Evolutionary conservation across 495 filamentous ascomycete species (phyloP), one percentile per base, ranked within the genome.

Genomic region (Penicillium parvum): DNA sequence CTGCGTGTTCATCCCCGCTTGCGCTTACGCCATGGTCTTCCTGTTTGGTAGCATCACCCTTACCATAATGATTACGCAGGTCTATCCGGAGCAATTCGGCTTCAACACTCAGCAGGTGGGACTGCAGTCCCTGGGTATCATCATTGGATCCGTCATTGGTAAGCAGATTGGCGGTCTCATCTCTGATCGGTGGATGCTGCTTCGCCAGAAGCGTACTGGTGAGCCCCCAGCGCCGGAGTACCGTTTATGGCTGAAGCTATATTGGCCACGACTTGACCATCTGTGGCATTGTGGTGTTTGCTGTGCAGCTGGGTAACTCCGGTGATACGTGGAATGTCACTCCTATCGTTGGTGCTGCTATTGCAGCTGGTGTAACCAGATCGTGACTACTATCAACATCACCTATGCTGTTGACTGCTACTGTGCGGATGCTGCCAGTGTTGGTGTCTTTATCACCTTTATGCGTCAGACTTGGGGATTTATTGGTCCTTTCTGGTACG

Each of bases 341-440:
- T 5, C 76, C 76, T 0, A 60, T 78, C 10, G 44, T 81, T 19
- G 77, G 77, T 1, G 61, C 65, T 4, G 75, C 61, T 2, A 70
- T 81, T 33, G 70, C 65, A 10, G 73, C 64, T 14, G 65, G 53
- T 29, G 76, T 3, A 81, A 79, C 45, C 77, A 81, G 54, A 55
- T 81, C 16, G 71, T 79, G 3, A 81, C 77, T 0, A 81, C 75
- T 0, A 61, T 79, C 4, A 51, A 75, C 19, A 71, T 77, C 18
- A 81, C 77, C 0, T 79, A 79, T 46, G 69, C 75, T 0, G 72
- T 81, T 0, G 77, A 79, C 43, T 75, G 69, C 37, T 66, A 77
- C 38, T 71, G 53, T 0, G 58, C 71, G 17, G 70, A 77, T 25
- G 61, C 74, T 2, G 69, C 64, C 0, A 72, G 69, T 49, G 67